A percentile compares a stretch with the other conserved stretches of the same genome.
Evolutionary conservation across 305 asterid genomes (phyloP).

Genomic region (Striga hermonthica): DNA sequence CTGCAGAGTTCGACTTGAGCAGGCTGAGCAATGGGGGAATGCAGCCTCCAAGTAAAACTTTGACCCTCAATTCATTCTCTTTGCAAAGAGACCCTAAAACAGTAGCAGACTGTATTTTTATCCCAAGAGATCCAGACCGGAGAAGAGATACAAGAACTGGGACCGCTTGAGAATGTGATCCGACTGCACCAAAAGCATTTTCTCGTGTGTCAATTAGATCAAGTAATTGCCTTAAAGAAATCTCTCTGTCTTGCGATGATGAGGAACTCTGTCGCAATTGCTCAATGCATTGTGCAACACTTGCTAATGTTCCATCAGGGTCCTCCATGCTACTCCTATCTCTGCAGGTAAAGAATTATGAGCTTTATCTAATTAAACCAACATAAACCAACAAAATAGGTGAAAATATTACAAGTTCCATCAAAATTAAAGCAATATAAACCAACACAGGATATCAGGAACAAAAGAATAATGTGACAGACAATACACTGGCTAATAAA

Average conservation of each 20-base stretch:
- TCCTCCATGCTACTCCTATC: slow-evolving; percentile 98
- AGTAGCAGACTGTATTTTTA: slow-evolving; percentile 90
- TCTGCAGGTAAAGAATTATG: slow-evolving; percentile 49
- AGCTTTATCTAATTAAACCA: slow-evolving; percentile 27
- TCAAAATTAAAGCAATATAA: slow-evolving; percentile 24
- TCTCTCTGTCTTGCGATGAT: slow-evolving; percentile 80
- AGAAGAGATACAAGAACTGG: slow-evolving; percentile 98
- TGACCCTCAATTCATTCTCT: slow-evolving; percentile 92
- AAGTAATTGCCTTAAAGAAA: slow-evolving; percentile 69
- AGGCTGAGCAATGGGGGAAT: slow-evolving; percentile 98
- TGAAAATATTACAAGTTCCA: slow-evolving; percentile 31
- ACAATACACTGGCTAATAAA: slow-evolving; percentile 11
- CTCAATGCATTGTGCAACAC: slow-evolving; percentile 98
- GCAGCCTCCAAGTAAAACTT: slow-evolving; percentile 98
- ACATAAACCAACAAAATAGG: background rate
- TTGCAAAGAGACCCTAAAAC: slow-evolving; percentile 93
- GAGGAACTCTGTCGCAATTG: slow-evolving; percentile 90
- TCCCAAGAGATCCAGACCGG: slow-evolving; percentile 74
- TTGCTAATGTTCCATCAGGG: slow-evolving; percentile 96
- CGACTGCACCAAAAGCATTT: slow-evolving; percentile 95
- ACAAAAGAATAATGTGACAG: slow-evolving; percentile 3
- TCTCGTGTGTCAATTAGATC: slow-evolving; percentile 83
- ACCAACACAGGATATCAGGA: background rate
- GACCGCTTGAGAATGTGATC: slow-evolving; percentile 99
- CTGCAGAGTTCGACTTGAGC: slow-evolving; percentile 88